These are phyloP conservation scores for Dipodascopsis tothii DNA, from an alignment of 805 yeast species.

Conservation along the genomic window DNA sequence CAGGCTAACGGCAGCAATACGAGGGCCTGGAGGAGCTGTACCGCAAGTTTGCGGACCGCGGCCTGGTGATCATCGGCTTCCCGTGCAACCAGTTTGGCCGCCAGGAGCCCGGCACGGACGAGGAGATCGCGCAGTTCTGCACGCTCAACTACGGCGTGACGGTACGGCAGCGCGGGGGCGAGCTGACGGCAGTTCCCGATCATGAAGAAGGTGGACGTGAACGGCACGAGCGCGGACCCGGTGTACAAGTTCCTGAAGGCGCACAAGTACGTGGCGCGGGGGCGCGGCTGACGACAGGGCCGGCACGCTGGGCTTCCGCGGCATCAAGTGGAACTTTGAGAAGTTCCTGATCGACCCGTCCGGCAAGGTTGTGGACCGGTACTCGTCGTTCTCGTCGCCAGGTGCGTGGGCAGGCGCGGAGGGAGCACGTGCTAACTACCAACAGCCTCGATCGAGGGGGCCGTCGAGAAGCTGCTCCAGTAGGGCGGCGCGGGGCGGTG, in stretches of 20 bases:
- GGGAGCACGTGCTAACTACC: neutral
- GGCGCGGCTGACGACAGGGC: conserved; percentile 15
- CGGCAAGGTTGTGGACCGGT: conserved; percentile 56
- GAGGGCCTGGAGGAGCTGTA: conserved; percentile 61
- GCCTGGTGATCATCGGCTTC: conserved; percentile 67
- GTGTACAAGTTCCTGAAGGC: conserved; percentile 71
- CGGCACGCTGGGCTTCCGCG: conserved; percentile 58
- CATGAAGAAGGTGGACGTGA: conserved; percentile 78
- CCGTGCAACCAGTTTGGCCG: conserved; percentile 86
- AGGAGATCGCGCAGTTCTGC: conserved; percentile 65
- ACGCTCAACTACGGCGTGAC: conserved; percentile 77
- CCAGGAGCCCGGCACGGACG: conserved; percentile 65
- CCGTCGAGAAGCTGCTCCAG: neutral
- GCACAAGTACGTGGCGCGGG: conserved; percentile 36
- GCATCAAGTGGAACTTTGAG: conserved; percentile 74
- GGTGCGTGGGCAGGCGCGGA: conserved; percentile 10
- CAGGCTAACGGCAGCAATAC: conserved; percentile 68
- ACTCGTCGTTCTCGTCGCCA: conserved; percentile 65
- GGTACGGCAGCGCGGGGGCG: conserved; percentile 5
- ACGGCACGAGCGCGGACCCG: conserved; percentile 73
- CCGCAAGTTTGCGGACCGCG: conserved; percentile 54
- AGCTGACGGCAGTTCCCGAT: conserved; percentile 56
- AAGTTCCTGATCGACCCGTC: conserved; percentile 54
- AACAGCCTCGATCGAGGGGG: neutral
- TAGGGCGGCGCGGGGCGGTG: too few relatives aligned